Percentiles rank a stretch among this genome's conserved stretches.
Conservation (phyloP, 2,329 filamentous ascomycete species). For the Mollisiaceae sp. region DNA sequence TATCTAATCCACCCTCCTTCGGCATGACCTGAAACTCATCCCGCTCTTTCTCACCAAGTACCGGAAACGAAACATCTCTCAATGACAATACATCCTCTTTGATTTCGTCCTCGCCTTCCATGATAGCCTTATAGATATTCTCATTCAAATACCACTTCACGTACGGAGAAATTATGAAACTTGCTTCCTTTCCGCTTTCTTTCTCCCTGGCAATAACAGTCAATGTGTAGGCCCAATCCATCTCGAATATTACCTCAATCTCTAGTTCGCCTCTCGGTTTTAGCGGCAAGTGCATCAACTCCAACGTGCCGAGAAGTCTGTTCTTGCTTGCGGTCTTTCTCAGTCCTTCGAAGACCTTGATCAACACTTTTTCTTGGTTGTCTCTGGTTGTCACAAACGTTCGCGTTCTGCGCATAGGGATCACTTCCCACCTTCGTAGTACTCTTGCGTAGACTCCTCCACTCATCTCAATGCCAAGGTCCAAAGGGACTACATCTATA, state of each 20-base stretch:
- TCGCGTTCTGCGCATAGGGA: neutral
- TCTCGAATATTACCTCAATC: slow-evolving; percentile 29
- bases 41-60: neutral
- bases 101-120: neutral
- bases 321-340: slow-evolving; percentile 74
- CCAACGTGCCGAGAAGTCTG: slow-evolving; percentile 72
- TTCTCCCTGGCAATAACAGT: slow-evolving; percentile 9
- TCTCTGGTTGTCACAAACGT: slow-evolving; percentile 62
- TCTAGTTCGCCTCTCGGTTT: slow-evolving; percentile 23
- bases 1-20: neutral
- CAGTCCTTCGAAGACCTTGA: slow-evolving; percentile 72
- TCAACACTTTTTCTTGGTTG: slow-evolving; percentile 63
- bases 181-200: slow-evolving; percentile 1
- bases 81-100: slow-evolving; percentile 3
- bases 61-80: neutral
- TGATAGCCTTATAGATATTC: neutral
- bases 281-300: slow-evolving; percentile 66
- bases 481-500: neutral
- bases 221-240: slow-evolving; percentile 31
- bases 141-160: neutral
- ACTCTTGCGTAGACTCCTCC: neutral
- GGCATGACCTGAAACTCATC: neutral
- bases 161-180: neutral
- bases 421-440: neutral
- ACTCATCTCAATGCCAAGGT: slow-evolving; percentile 4